These are phyloP conservation scores for Pichia deserticola DNA, from an alignment of 805 yeast species.

Conservation along the genomic window DNA sequence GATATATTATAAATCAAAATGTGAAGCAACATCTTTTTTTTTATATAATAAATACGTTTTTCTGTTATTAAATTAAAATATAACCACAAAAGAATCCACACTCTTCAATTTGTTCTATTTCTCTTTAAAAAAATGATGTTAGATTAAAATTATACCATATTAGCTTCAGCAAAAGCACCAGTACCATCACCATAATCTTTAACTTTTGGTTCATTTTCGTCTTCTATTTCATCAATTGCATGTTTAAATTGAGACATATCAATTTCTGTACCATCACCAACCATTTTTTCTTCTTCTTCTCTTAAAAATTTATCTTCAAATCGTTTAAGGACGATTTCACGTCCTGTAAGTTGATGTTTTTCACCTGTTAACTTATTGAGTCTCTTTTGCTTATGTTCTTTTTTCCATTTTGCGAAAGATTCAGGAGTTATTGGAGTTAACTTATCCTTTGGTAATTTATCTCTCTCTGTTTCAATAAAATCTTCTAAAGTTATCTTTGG, in stretches of 20 bases:
- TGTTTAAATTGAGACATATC: constrained; percentile 53
- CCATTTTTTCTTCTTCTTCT: constrained; percentile 48
- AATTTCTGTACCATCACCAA: constrained; percentile 41
- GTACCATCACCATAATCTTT: constrained; percentile 73
- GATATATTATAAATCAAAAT: too few species aligned
- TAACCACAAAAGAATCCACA: constrained; percentile 15
- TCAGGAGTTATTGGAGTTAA: constrained; percentile 84
- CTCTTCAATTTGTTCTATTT: constrained; percentile 8
- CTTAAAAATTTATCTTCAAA: constrained; percentile 48
- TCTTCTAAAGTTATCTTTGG: constrained; percentile 94
- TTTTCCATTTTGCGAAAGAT: constrained; percentile 78
- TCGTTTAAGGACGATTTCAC: constrained; percentile 57
- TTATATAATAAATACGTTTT: too few species aligned
- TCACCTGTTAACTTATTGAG: constrained; percentile 27
- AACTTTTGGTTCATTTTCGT: constrained; percentile 40
- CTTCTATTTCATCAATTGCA: constrained; percentile 46
- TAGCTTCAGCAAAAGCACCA: constrained; percentile 30
- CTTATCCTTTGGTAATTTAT: constrained; percentile 61
- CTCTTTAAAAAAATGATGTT: too few species aligned
- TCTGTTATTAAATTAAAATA: not conserved
- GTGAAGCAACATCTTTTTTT: too few species aligned
- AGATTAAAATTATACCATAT: constrained; percentile 12
- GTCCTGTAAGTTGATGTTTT: constrained; percentile 45
- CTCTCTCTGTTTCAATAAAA: constrained; percentile 89
- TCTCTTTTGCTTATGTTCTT: constrained; percentile 54